Percentiles rank a stretch among this genome's conserved stretches.
Evolutionary conservation across 2,329 filamentous ascomycete species (phyloP).

Genomic region (Colletotrichum graminicola): DNA sequence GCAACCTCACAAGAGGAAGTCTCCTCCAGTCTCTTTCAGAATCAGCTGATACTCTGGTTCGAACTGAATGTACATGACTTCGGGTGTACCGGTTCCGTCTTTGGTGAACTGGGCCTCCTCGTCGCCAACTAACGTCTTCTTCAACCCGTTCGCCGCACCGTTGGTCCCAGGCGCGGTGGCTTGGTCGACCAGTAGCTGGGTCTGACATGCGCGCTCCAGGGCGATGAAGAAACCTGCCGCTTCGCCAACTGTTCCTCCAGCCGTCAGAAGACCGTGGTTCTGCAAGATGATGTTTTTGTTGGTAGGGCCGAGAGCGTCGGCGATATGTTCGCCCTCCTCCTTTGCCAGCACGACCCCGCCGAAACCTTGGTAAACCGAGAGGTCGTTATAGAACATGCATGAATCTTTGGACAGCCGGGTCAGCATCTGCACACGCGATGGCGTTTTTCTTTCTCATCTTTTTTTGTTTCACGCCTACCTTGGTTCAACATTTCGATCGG

Average conservation of each 20-base stretch:
- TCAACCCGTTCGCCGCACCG: conserved; percentile 44
- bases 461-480: neutral
- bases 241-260: conserved; percentile 77
- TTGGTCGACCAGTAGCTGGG: conserved; percentile 76
- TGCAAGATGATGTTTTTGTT: conserved; percentile 73
- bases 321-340: conserved; percentile 73
- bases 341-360: conserved; percentile 65
- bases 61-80: conserved; percentile 54
- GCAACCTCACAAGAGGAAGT: conserved; percentile 46
- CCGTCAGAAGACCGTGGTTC: conserved; percentile 78
- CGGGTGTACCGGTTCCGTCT: conserved; percentile 44
- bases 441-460: fast-evolving
- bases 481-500: conserved; percentile 77
- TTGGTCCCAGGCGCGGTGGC: conserved; percentile 52
- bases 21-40: conserved; percentile 48
- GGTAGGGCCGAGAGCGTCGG: conserved; percentile 67
- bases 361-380: conserved; percentile 71
- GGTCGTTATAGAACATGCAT: conserved; percentile 71
- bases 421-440: neutral
- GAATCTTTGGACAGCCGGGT: conserved; percentile 55
- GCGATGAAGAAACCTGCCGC: conserved; percentile 76
- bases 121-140: conserved; percentile 55
- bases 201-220: conserved; percentile 75
- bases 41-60: conserved; percentile 50
- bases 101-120: conserved; percentile 55